Evolutionary conservation across 495 filamentous ascomycete species (phyloP).

Genomic region (Usnea hakonensis): DNA sequence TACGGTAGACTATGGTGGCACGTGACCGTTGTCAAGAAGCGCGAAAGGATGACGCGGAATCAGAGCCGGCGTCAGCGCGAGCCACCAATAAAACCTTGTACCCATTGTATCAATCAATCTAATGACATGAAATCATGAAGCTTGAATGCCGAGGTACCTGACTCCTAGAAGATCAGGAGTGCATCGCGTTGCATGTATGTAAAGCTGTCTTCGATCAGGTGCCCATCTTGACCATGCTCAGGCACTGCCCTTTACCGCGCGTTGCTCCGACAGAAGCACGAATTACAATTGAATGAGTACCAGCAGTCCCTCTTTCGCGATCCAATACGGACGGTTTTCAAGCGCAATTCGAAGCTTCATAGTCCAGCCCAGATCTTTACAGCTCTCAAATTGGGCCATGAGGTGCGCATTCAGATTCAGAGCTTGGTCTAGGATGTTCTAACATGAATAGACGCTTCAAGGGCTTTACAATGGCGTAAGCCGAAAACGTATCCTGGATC

Average conservation of each 20-base stretch:
- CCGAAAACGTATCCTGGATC: neutral
- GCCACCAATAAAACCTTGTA: too few relatives aligned
- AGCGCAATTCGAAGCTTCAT: slow-evolving; percentile 45
- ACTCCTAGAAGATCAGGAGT: slow-evolving; percentile 40
- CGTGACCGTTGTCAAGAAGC: too few relatives aligned
- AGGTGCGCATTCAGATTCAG: slow-evolving; percentile 33
- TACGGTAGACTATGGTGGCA: neutral
- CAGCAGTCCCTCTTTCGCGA: slow-evolving; percentile 35
- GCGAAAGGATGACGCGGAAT: fast-evolving
- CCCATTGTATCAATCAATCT: too few relatives aligned
- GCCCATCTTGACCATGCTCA: slow-evolving; percentile 29
- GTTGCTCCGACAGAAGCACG: slow-evolving; percentile 53
- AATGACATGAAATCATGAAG: neutral
- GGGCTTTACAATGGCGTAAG: slow-evolving; percentile 1
- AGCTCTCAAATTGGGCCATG: slow-evolving; percentile 58
- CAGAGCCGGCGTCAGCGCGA: neutral
- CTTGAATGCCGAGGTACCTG: slow-evolving; percentile 38
- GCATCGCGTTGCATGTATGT: slow-evolving; percentile 61
- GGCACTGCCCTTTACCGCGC: slow-evolving; percentile 68
- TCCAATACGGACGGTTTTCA: slow-evolving; percentile 50
- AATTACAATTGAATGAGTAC: slow-evolving; percentile 38
- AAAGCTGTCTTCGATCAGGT: neutral
- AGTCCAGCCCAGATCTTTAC: slow-evolving; percentile 47
- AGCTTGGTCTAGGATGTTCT: neutral
- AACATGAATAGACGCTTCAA: slow-evolving; percentile 8